Evolutionary conservation across 1,139 yeast species (phyloP), one percentile per base, ranked within the genome.

Genomic region (Fermentozyma sake): DNA sequence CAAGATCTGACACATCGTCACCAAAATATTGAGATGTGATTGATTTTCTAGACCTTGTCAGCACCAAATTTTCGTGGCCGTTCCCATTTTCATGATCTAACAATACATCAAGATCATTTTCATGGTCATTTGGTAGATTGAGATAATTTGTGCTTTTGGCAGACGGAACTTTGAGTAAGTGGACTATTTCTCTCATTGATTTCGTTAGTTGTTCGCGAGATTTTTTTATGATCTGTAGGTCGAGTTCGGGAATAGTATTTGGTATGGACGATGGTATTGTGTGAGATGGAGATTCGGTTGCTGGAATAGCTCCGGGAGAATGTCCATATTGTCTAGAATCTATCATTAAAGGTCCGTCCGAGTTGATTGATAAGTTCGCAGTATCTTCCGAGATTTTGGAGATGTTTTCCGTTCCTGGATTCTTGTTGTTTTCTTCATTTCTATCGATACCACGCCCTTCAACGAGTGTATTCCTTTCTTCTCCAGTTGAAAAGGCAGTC

Each of bases 221-320:
- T 26, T 58, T 50, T 35, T 62, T 61, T 28, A 68, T 61, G 4
- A 54, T 41, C 37, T 44, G 53, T 18, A 68, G 49, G 37, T 67
- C 71, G n/a, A 66, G 52, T 13, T 62, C 63, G 1, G 72, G 70
- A 19, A 66, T 50, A n/a, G n/a, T n/a, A n/a, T n/a, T n/a, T n/a
- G n/a, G n/a, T n/a, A n/a, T n/a, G n/a, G n/a, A n/a, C n/a, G n/a
- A n/a, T n/a, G n/a, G n/a, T n/a, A n/a, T n/a, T n/a, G n/a, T n/a
- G n/a, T n/a, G n/a, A n/a, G n/a, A n/a, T n/a, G n/a, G n/a, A n/a
- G n/a, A n/a, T n/a, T n/a, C n/a, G n/a, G n/a, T n/a, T n/a, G n/a
- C n/a, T n/a, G n/a, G n/a, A n/a, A n/a, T n/a, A n/a, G n/a, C n/a
- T n/a, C n/a, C n/a, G n/a, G n/a, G n/a, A n/a, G n/a, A n/a, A n/a